Base-by-base conservation (phyloP, 441 rosid species). In the Pelargonium myrrhifolium region DNA sequence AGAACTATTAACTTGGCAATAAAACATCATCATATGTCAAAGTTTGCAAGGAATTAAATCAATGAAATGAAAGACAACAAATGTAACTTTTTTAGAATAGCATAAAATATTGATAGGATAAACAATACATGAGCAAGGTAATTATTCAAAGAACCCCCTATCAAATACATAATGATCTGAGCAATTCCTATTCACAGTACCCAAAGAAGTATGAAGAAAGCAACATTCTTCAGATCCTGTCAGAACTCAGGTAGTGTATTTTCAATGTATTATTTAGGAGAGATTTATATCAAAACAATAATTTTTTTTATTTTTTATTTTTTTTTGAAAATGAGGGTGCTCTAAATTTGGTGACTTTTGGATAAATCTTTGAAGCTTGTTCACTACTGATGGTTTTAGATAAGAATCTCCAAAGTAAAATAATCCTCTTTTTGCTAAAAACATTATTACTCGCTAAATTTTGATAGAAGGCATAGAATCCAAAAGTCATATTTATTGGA, bases 11-110 rank as follows among this genome's bases (percentile, higher is more conserved):
- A 60, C 60, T 26, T 35, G 37, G 53, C 67, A 24, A 37, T 14
- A 60, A 7, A 65, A 40, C 9, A 65, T 59, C 56, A 56, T 22
- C 60, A 55, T 55, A 49, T 71, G 24, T 61, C 26, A 64, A 66
- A 49, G 26, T 37, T 15, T 31, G 64, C 47, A 65, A 64, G 66
- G 68, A 20, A 24, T 35, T 42, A 65, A 60, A 17, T 18, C 26
- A 28, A 65, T 21, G 43, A 56, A 15, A 64, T 28, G 68, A 59
- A 58, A 35, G n/a, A 42, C 47, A 67, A 43, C 31, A 20, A 26
- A 63, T 51, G 22, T 14, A 61, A n/a, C 61, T 37, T 31, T 39
- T 55, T 66, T 64, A 62, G n/a, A 20, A 74, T 10, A 26, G 51
- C 9, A 55, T 42, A 62, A 66, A 64, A 67, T 20, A 58, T 21